These are phyloP conservation scores for Camellia oleifera DNA, from an alignment of 179 eudicot species.

Conservation along the genomic window DNA sequence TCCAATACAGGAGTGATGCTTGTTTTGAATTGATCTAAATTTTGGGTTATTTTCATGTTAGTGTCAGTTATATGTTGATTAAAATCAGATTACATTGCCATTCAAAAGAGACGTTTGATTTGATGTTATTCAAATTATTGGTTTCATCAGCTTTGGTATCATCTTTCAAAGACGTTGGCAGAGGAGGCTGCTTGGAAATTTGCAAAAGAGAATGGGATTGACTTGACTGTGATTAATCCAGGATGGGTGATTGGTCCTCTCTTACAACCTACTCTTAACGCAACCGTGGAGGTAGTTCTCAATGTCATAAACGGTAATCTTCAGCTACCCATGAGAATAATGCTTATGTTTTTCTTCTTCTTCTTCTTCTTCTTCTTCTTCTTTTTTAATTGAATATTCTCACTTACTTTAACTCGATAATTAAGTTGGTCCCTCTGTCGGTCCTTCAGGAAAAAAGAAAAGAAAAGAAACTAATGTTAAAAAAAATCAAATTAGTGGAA, in stretches of 20 bases:
- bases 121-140: not conserved
- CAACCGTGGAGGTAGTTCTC: not conserved
- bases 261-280: constrained; percentile 21
- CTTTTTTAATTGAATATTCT: too few species aligned
- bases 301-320: constrained; percentile 5
- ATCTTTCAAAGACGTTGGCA: constrained; percentile 17
- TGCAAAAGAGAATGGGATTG: constrained; percentile 23
- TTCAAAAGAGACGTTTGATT: not conserved
- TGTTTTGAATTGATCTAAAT: not conserved
- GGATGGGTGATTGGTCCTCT: constrained; percentile 22
- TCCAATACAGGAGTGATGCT: too few species aligned
- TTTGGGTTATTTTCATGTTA: not conserved
- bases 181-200: constrained; percentile 25
- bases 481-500: too few species aligned
- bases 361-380: too few species aligned
- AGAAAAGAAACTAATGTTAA: too few species aligned
- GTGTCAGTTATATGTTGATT: not conserved
- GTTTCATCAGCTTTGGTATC: constrained; percentile 12
- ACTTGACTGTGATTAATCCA: constrained; percentile 17
- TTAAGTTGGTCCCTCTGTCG: too few species aligned
- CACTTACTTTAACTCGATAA: too few species aligned
- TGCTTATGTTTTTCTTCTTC: too few species aligned
- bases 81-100: not conserved
- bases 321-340: not conserved
- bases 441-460: too few species aligned